These are phyloP conservation scores for Diplodia corticola DNA, from an alignment of 2,329 filamentous ascomycete species.

Conservation along the genomic window DNA sequence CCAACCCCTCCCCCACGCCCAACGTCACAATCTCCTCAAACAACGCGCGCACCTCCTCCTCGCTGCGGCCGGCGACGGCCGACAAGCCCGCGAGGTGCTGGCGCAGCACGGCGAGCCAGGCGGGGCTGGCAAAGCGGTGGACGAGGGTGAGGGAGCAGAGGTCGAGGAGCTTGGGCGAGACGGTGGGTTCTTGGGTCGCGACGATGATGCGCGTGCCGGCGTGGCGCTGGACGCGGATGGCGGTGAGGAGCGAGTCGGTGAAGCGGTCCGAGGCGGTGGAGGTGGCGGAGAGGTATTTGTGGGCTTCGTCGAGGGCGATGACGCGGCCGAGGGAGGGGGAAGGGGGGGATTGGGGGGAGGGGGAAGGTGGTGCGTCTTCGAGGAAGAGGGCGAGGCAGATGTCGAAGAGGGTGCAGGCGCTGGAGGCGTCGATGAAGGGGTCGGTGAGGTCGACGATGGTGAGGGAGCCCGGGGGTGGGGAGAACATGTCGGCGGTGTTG, in stretches of 20 bases:
- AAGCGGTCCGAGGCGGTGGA: conserved; percentile 57
- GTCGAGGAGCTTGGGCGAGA: conserved; percentile 67
- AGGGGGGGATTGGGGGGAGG: too few relatives aligned
- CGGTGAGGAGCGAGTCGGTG: conserved; percentile 61
- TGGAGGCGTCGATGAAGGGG: conserved; percentile 66
- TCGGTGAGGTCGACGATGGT: conserved; percentile 74
- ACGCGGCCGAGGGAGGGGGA: conserved; percentile 53
- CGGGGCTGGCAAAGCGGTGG: conserved; percentile 68
- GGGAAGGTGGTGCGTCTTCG: conserved; percentile 36
- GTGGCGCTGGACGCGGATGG: conserved; percentile 72
- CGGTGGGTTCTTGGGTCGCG: conserved; percentile 74
- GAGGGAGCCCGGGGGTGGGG: conserved; percentile 49
- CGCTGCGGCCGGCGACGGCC: conserved; percentile 20
- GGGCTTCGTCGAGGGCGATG: conserved; percentile 73
- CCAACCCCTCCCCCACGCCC: conserved; percentile 10
- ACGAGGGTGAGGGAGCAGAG: conserved; percentile 71
- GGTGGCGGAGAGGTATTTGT: conserved; percentile 67
- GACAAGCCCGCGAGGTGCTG: conserved; percentile 50
- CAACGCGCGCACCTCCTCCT: conserved; percentile 31
- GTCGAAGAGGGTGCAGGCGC: conserved; percentile 71
- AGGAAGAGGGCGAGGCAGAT: conserved; percentile 69
- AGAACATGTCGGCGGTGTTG: conserved; percentile 25
- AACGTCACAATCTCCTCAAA: conserved; percentile 52
- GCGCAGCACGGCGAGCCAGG: conserved; percentile 57
- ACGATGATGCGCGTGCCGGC: conserved; percentile 66